Evolutionary conservation across 306 rosid genomes (phyloP).

Genomic region (Casuarina equisetifolia): DNA sequence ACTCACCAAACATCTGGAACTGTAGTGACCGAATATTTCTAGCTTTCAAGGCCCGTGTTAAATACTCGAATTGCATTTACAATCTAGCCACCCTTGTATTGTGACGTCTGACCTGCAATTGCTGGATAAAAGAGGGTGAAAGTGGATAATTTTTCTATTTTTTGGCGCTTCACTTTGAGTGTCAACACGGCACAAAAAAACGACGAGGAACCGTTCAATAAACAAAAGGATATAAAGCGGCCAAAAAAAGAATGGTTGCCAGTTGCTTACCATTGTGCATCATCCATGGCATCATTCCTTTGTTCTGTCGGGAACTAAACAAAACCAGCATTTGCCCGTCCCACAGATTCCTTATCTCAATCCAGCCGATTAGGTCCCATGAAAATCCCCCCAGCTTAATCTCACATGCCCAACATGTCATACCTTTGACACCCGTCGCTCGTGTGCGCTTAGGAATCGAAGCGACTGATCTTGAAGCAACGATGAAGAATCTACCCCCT

Average conservation of each 20-base stretch:
- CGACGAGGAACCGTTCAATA: background rate
- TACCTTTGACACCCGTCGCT: constrained; percentile 29
- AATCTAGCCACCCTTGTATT: no score
- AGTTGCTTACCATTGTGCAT: constrained; percentile 9
- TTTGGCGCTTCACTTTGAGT: background rate
- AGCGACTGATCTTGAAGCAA: constrained; percentile 29
- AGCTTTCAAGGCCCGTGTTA: no score
- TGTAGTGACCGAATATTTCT: no score
- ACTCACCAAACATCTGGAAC: no score
- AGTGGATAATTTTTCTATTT: no score
- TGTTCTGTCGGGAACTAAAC: constrained; percentile 16
- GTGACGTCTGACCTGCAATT: no score
- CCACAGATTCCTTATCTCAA: constrained; percentile 48
- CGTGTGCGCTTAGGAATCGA: constrained; percentile 19
- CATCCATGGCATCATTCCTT: constrained; percentile 30
- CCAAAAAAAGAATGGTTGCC: constrained; percentile 22
- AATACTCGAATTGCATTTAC: no score
- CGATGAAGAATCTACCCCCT: constrained; percentile 38
- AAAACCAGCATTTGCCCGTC: constrained; percentile 38
- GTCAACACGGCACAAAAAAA: background rate
- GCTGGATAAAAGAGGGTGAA: no score
- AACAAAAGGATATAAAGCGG: background rate
- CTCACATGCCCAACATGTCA: constrained; percentile 19
- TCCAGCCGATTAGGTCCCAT: background rate
- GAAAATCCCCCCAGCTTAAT: background rate